Percentiles rank a stretch among this genome's conserved stretches.
Evolutionary conservation across 495 filamentous ascomycete genomes (phyloP).

Genomic region (Lindgomyces ingoldianus): DNA sequence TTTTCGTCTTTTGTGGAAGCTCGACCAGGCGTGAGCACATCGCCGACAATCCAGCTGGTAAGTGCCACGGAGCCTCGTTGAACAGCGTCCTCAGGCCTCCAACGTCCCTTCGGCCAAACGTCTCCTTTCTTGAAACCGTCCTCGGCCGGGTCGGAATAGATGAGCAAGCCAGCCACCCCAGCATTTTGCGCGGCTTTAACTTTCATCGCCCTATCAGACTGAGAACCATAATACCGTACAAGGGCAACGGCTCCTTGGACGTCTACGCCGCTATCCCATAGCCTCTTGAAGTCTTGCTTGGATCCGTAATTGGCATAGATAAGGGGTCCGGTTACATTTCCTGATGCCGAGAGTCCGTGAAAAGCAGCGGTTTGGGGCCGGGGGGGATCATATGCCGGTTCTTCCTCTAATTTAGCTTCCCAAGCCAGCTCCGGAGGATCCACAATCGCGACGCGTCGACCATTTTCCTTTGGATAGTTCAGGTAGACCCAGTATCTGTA

Average conservation of each 20-base stretch:
- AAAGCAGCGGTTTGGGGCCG: conserved; percentile 69
- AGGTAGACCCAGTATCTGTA: conserved; percentile 67
- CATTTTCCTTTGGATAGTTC: conserved; percentile 80
- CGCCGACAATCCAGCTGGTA: conserved; percentile 79
- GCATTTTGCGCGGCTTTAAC: conserved; percentile 85
- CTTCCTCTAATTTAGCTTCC: conserved; percentile 85
- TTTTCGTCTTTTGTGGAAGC: conserved; percentile 70
- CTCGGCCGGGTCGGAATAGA: conserved; percentile 85
- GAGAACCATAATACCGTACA: conserved; percentile 75
- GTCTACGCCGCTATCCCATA: conserved; percentile 70
- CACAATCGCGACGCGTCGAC: conserved; percentile 78
- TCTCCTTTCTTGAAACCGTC: conserved; percentile 72
- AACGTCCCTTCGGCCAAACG: conserved; percentile 71
- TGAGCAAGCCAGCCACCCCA: conserved; percentile 82
- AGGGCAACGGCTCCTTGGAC: conserved; percentile 80
- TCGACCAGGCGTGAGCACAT: conserved; percentile 86
- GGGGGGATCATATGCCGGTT: conserved; percentile 53
- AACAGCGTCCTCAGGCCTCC: conserved; percentile 75
- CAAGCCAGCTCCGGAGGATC: conserved; percentile 68
- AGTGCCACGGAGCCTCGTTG: conserved; percentile 82
- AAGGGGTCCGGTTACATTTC: conserved; percentile 87
- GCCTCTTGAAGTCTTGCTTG: conserved; percentile 71
- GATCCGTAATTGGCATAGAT: conserved; percentile 94
- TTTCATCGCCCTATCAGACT: conserved; percentile 72
- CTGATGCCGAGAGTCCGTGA: conserved; percentile 85